Evolutionary conservation across 305 asterid genomes (phyloP), one percentile per base, ranked within the genome.

Genomic region (Fraxinus sp.): DNA sequence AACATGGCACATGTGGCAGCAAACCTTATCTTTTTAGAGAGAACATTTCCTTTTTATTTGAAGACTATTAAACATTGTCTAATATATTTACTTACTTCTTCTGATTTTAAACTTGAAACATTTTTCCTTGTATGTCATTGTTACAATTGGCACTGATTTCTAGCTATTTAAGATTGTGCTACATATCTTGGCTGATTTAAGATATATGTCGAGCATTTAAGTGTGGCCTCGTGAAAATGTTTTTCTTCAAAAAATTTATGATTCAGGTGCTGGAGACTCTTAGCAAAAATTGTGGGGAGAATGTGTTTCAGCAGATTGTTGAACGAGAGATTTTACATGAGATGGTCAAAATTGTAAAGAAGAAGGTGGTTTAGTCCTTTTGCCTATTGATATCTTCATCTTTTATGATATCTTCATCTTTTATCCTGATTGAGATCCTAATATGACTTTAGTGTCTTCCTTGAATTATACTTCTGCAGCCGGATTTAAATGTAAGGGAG

Each of bases 281-380:
- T 70, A 93, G 95, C 95, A 96, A 96, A 88, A 96, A 96, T 81
- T 96, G 99, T 80, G 97, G 94, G 80, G 99, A 96, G 88, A 88
- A 85, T 74, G 84, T 96, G 44, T 96, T 95, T 86, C 98, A 93
- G 86, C 97, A 87, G 90, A 94, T 96, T 78, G 95, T 86, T 55
- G 99, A 96, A 88, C 91, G 96, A 81, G 99, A 94, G 84, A 91
- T 52, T 52, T 52, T 52, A 52, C 64, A 52, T 86, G 99, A 94
- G 57, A 94, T 96, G 98, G 98, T 96, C 82, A 96, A 96, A 91
- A 71, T 30, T 71, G 44, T 71, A 30, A 28, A 71, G 36, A 71
- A 13, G 11, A 28, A 28, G 18, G 36, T 30, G 18, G 13, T 30
- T 71, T 13, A 28, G 4, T 32, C 37, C 14, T 71, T 71, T 71